These are phyloP conservation scores for Candida xyloterini DNA, from an alignment of 805 yeast species.

Conservation along the genomic window DNA sequence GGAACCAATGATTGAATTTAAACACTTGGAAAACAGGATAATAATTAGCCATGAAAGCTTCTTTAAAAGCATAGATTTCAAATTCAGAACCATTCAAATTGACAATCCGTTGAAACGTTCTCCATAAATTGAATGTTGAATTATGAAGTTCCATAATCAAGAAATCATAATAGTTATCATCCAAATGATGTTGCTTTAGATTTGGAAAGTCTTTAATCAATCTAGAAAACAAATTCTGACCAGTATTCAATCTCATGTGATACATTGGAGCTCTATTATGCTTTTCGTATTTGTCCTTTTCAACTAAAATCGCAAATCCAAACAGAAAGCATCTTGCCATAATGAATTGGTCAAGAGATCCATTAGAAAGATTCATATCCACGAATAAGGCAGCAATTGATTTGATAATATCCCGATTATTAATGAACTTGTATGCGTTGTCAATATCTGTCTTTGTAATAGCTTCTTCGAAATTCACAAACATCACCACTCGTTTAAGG, in stretches of 20 bases:
- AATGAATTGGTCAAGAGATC: conserved; percentile 6
- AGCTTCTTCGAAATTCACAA: conserved; percentile 13
- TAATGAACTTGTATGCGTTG: conserved; percentile 16
- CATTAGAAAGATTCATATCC: conserved; percentile 7
- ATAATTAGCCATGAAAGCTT: conserved; percentile 10
- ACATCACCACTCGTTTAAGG: conserved; percentile 8
- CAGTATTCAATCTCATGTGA: conserved; percentile 9
- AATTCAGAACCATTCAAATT: conserved; percentile 10
- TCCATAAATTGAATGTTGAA: conserved; percentile 13
- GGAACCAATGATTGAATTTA: conserved; percentile 23
- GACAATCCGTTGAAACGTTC: conserved; percentile 8
- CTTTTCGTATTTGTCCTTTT: conserved; percentile 16
- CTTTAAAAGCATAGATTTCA: conserved; percentile 11
- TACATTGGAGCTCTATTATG: conserved; percentile 17
- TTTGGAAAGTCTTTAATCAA: conserved; percentile 13
- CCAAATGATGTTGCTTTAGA: conserved; percentile 19
- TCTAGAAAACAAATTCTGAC: conserved; percentile 8
- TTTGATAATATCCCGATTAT: conserved; percentile 10
- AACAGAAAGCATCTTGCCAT: conserved; percentile 18
- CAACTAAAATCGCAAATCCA: conserved; percentile 17
- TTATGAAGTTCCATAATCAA: conserved; percentile 12
- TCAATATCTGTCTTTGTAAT: conserved; percentile 8
- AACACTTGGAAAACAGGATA: conserved; percentile 21
- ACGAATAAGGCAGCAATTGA: conserved; percentile 8
- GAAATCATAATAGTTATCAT: conserved; percentile 19